phyloP scores from a whole-genome alignment of 202 grass and related monocot genomes.

The Carex sylvatica region DNA sequence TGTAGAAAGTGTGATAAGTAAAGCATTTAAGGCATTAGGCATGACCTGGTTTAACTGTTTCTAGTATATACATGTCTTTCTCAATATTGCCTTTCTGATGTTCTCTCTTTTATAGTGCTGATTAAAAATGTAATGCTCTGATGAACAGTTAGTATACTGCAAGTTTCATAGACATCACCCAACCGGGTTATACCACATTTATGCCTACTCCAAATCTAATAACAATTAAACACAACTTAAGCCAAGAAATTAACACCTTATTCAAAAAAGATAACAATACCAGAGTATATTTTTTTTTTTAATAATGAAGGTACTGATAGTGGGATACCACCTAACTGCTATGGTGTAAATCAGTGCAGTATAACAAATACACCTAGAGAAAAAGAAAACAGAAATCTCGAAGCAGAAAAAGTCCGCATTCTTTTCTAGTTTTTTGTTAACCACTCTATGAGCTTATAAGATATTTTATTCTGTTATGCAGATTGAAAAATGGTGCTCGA shows the following conservation, averaged over 20 bases:
- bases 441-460: constrained; percentile 10
- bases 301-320: background rate
- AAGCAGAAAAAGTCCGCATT: background rate
- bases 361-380: background rate
- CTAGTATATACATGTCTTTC: background rate
- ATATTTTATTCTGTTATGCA: constrained; percentile 1
- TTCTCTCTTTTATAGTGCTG: background rate
- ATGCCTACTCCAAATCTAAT: background rate
- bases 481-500: constrained; percentile 63
- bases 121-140: background rate
- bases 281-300: background rate
- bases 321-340: background rate
- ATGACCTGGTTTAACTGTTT: background rate
- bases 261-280: background rate
- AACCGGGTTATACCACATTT: background rate
- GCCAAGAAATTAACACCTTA: background rate
- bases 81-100: background rate
- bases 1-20: background rate
- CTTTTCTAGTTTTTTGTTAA: background rate
- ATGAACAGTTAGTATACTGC: background rate
- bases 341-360: background rate
- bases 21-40: background rate
- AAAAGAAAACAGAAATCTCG: background rate
- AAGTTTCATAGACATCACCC: background rate
- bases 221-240: background rate